A percentile compares a stretch with the other conserved stretches of the same genome.
These are phyloP conservation scores for Corylus heterophylla DNA, from an alignment of 306 rosid genomes.

Conservation along the genomic window DNA sequence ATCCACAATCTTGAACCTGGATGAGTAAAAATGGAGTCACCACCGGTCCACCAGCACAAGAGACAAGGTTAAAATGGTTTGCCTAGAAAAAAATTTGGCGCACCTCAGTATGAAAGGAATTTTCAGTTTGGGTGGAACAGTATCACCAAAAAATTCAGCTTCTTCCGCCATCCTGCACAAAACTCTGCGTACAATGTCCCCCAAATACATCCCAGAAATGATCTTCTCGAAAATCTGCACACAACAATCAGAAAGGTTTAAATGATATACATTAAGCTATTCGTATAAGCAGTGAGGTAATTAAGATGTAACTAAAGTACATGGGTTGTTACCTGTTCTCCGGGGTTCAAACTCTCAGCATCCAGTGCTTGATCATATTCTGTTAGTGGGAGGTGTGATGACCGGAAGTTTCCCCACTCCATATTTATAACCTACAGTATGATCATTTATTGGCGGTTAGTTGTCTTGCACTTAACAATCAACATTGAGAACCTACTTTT, in stretches of 20 bases:
- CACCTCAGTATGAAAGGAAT: constrained; percentile 80
- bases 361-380: constrained; percentile 83
- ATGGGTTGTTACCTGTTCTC: constrained; percentile 75
- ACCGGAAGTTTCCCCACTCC: constrained; percentile 98
- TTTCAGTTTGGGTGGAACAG: constrained; percentile 74
- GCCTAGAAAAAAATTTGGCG: constrained; percentile 6
- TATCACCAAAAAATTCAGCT: constrained; percentile 83
- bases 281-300: constrained; percentile 12
- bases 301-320: neutral
- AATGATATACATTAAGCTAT: constrained; percentile 17
- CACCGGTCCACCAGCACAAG: neutral
- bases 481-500: neutral
- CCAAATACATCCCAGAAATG: constrained; percentile 97
- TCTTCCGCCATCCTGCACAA: constrained; percentile 84
- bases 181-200: constrained; percentile 85
- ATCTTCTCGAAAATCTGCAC: constrained; percentile 87
- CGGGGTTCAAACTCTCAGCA: constrained; percentile 83
- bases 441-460: constrained; percentile 4
- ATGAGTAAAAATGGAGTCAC: neutral
- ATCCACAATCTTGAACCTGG: constrained; percentile 10
- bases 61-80: constrained; percentile 2
- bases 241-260: constrained; percentile 28
- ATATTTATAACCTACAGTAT: constrained; percentile 81
- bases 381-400: constrained; percentile 86
- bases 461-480: neutral